Percentiles rank a stretch among this genome's conserved stretches.
Conservation (phyloP, 306 rosid species). For the cucumber (Cucumis sativus) region DNA sequence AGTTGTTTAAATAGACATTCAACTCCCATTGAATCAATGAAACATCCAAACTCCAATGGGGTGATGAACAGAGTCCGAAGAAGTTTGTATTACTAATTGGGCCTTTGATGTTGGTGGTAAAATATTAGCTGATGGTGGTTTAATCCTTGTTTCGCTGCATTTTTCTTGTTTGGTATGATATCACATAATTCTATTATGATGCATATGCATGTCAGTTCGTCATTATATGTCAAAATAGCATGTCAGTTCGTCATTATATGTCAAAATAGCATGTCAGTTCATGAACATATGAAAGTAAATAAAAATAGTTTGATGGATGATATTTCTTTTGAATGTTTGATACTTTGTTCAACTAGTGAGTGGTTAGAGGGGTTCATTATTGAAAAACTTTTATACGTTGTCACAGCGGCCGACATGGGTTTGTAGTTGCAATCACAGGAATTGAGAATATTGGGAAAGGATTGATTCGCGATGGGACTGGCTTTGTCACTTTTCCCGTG, state of each 20-base stretch:
- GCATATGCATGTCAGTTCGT: neutral
- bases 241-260: neutral
- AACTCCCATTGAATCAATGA: too few species aligned
- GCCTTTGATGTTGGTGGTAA: neutral
- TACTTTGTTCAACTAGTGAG: neutral
- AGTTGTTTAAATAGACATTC: too few species aligned
- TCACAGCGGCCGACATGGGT: conserved; percentile 87
- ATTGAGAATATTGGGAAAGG: conserved; percentile 83
- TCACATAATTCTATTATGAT: neutral
- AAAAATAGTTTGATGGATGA: neutral
- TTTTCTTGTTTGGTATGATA: neutral
- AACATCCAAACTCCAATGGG: neutral
- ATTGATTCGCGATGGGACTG: conserved; percentile 88
- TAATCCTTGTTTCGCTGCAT: neutral
- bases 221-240: neutral
- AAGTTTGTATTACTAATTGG: neutral
- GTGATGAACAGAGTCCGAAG: neutral
- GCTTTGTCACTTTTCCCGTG: conserved; percentile 86
- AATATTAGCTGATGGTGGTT: neutral
- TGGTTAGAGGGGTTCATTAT: neutral
- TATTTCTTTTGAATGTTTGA: neutral
- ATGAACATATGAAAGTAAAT: neutral
- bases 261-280: neutral
- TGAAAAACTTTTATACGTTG: neutral
- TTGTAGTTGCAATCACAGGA: conserved; percentile 90